Evolutionary conservation across 441 rosid species (phyloP), one percentile per base, ranked within the genome.

Genomic region (Metrosideros polymorpha): DNA sequence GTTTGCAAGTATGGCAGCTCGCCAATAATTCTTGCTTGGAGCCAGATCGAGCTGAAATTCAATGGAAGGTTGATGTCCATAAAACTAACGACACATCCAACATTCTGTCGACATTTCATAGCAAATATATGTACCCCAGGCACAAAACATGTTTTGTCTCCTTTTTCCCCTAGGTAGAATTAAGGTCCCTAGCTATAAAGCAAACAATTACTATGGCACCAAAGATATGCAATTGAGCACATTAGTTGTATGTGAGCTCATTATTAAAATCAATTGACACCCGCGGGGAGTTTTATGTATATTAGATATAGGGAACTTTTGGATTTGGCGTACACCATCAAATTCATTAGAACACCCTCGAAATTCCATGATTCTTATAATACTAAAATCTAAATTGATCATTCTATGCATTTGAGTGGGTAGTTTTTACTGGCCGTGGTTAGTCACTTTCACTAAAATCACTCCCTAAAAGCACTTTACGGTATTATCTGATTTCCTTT

Each of bases 201-300:
- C 63, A 59, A 59, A 59, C 22, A 29, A 59, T 14, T 59, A 59
- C 15, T 59, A 5, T 6, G 0, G 35, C n/a, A n/a, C n/a, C n/a
- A n/a, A n/a, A n/a, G n/a, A n/a, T n/a, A n/a, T n/a, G n/a, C n/a
- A 9, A 59, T 14, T 18, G 71, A 59, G 35, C 66, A 29, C 35
- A 0, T 29, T 29, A 29, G 71, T 59, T 29, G 22, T 14, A 0
- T 0, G 1, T 3, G 71, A 59, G 39, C 19, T n/a, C n/a, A n/a
- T n/a, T n/a, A 17, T 29, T 59, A 14, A 22, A 14, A 59, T 14
- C 10, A 14, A 59, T 59, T 29, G 71, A 59, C 19, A 13, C 35
- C 7, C 35, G 0, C 19, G 19, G 6, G 6, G 30, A 56, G 35
- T 13, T 57, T n/a, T 57, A 57, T 12, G 15, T 15, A 49, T 13